Evolutionary conservation across 371 early-diverging fungal genomes (phyloP), one percentile per base, ranked within the genome.

Genomic region (Mucor circinelloides): DNA sequence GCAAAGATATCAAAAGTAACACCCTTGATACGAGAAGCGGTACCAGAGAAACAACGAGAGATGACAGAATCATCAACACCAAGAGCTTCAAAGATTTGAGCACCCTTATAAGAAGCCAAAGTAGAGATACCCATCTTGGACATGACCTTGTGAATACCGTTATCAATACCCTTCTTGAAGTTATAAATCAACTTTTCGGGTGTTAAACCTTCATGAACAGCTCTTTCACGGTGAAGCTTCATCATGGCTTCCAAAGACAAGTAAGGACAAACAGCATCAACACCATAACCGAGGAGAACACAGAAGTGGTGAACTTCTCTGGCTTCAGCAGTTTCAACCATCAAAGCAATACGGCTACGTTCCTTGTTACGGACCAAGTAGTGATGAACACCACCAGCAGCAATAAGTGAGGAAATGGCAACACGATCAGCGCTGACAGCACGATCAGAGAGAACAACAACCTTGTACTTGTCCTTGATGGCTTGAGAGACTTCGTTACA

Each of bases 71-170:
- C 87, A 62, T 94, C 94, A 7, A 98, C 75, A 68, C 99, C 99
- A 23, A 98, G 88, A 23, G 96, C 96, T 79, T 98, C 99, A 77
- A 98, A 97, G 71, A 96, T 96, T 85, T 98, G 97, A 13, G 99
- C 97, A 61, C 97, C 99, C 82, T 97, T 97, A 88, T 98, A 98
- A 32, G 93, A 93, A 75, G 97, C 97, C 66, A 98, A 80, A 12
- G 99, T 97, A 19, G 97, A 97, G 60, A 98, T 97, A 70, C 99
- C 99, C 99, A 98, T 98, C 88, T 98, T 98, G 76, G 97, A 95
- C 97, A 97, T 97, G 67, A 97, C 98, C 80, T 98, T 97, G 59
- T 89, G 81, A 73, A 98, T 93, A 72, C 99, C 99, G 71, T 97
- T 94, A 75, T 95, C 93, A 32, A 87, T 76, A 7, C 94, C 96